Evolutionary conservation across 192 early-diverging fungal genomes (phyloP).

Genomic region (Geranomyces variabilis): DNA sequence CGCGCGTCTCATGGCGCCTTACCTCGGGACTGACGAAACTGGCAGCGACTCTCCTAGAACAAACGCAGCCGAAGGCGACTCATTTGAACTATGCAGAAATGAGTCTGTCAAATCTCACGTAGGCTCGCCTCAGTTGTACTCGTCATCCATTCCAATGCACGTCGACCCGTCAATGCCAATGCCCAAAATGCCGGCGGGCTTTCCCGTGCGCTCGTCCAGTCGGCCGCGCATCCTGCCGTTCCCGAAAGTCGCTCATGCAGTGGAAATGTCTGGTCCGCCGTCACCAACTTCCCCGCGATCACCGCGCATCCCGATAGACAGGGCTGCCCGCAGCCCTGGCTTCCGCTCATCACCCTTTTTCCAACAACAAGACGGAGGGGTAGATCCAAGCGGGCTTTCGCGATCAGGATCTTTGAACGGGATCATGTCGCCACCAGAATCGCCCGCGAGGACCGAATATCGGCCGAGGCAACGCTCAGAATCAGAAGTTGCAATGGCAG

Average conservation of each 20-base stretch:
- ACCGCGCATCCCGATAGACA: neutral
- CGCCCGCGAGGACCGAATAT: neutral
- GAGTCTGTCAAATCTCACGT: neutral
- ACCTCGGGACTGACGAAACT: neutral
- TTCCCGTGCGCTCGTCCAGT: slow-evolving; percentile 27
- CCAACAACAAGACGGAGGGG: neutral
- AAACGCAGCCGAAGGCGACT: neutral
- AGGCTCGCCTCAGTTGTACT: slow-evolving; percentile 2
- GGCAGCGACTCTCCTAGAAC: slow-evolving; percentile 3
- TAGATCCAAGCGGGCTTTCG: no score
- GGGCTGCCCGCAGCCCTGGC: neutral
- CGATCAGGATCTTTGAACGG: neutral
- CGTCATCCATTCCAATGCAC: slow-evolving; percentile 17
- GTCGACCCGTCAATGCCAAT: slow-evolving; percentile 32
- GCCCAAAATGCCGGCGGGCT: slow-evolving; percentile 22
- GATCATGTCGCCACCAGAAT: slow-evolving; percentile 18
- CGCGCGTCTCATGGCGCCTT: neutral
- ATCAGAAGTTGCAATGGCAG: slow-evolving; percentile 1
- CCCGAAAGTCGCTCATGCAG: slow-evolving; percentile 14
- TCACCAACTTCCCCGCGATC: slow-evolving; percentile 13
- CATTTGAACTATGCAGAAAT: neutral
- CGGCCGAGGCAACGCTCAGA: slow-evolving; percentile 10
- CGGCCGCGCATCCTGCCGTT: neutral
- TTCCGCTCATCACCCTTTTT: neutral
- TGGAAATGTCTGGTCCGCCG: neutral